These are phyloP conservation scores for Prinsepia uniflora DNA, from an alignment of 306 rosid species.

Conservation along the genomic window DNA sequence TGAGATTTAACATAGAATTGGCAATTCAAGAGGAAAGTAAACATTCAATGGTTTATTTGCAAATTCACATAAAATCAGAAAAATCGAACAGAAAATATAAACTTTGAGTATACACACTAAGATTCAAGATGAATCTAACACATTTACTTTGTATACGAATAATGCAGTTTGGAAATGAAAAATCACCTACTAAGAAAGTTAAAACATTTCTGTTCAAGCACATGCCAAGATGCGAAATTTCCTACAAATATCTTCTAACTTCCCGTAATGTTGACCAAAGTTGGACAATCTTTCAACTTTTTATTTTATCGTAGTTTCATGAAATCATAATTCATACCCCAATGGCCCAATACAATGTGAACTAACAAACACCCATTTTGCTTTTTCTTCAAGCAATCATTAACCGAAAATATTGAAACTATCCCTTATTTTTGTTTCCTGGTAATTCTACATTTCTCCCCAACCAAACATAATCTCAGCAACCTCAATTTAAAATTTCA, in stretches of 20 bases:
- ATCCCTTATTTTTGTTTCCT: not conserved
- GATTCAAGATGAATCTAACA: not conserved
- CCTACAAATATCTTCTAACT: not conserved
- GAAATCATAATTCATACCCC: not conserved
- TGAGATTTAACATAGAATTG: not conserved
- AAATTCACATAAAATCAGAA: not conserved
- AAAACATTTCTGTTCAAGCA: not conserved
- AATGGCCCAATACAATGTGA: not conserved
- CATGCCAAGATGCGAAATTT: not conserved
- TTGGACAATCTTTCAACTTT: not conserved
- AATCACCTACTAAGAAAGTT: not conserved
- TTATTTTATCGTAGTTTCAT: not conserved
- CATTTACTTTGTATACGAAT: not conserved
- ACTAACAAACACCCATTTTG: not conserved
- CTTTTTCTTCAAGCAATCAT: not conserved
- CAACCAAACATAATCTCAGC: conserved; percentile 10
- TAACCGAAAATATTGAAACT: not conserved
- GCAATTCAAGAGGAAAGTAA: not conserved
- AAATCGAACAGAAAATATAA: too few relatives aligned
- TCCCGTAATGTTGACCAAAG: not conserved
- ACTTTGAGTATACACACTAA: not conserved
- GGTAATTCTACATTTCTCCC: not conserved
- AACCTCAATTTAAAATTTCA: not conserved
- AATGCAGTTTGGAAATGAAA: not conserved
- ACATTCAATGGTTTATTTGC: not conserved